Conservation (phyloP, 345 rosid species). For the Gossypium bickii region DNA sequence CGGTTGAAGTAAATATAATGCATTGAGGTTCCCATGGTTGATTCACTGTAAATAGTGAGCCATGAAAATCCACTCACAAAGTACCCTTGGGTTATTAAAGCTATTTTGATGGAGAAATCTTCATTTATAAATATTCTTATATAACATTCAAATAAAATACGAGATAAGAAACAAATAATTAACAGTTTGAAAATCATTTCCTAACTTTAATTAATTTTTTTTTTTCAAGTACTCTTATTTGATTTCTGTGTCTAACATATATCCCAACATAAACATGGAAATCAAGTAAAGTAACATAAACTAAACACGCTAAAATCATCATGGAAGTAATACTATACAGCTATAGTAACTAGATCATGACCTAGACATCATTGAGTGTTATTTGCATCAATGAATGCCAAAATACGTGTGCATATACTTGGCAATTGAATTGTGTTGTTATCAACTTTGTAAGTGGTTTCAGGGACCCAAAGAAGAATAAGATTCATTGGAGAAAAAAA, state of each 20-base stretch:
- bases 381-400: not conserved
- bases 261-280: too few relatives aligned
- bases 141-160: too few relatives aligned
- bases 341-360: not conserved
- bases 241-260: too few relatives aligned
- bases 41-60: constrained; percentile 38
- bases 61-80: constrained; percentile 38
- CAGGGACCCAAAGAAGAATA: constrained; percentile 48
- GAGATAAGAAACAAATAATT: too few relatives aligned
- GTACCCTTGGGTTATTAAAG: constrained; percentile 20
- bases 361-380: not conserved
- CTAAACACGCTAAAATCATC: not conserved
- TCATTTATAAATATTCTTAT: too few relatives aligned
- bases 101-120: constrained; percentile 9
- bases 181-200: too few relatives aligned
- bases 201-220: too few relatives aligned
- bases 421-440: not conserved
- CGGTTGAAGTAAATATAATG: constrained; percentile 15
- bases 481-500: constrained; percentile 35
- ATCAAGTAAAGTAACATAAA: too few relatives aligned
- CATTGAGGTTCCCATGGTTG: constrained; percentile 21
- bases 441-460: constrained; percentile 24
- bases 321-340: not conserved
- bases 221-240: too few relatives aligned
- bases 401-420: constrained; percentile 5